Evolutionary conservation across 1,139 yeast species (phyloP), one percentile per base, ranked within the genome.

Genomic region (Geotrichum reessii): DNA sequence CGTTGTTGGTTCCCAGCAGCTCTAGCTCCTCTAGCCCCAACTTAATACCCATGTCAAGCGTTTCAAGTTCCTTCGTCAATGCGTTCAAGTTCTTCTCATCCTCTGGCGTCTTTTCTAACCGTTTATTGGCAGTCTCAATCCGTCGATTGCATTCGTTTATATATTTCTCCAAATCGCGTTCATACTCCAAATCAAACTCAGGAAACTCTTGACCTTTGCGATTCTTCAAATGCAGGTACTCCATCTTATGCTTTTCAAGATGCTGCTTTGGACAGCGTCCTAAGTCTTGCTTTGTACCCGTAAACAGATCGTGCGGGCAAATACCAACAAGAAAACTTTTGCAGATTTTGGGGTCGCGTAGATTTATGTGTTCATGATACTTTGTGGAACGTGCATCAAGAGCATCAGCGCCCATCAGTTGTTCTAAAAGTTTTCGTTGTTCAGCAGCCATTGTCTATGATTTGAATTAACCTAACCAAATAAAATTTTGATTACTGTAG

Each of bases 221-320:
- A 58, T 80, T 78, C 47, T 79, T 76, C 58, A 85, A 82, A 50
- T 78, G 76, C 60, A 76, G 87, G 67, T 87, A 92, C 65, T 89
- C 86, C 47, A 88, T 71, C 70, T 84, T 87, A 68, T 86, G 84
- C 65, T 87, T 87, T 65, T 89, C 93, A 46, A 84, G 72, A 70
- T 92, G 98, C 25, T 86, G 74, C 65, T 80, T 82, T 1, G 92
- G 90, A 70, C 98, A 92, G 59, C 79, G 79, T 0, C 97, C 97
- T 61, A 88, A 71, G 69, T 87, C 91, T 68, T 87, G 89, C 71
- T 90, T 91, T 17, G 97, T 88, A 5, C 90, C 90, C 17, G 81
- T 80, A 68, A 92, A 87, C 59, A 92, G 71, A 66, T 91, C 97
- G 70, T 87, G 88, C 0, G 96, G 95, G 67, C 98, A 92, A n/a